Evolutionary conservation across 2,329 filamentous ascomycete genomes (phyloP).

Genomic region (Atkinsonella texensis): DNA sequence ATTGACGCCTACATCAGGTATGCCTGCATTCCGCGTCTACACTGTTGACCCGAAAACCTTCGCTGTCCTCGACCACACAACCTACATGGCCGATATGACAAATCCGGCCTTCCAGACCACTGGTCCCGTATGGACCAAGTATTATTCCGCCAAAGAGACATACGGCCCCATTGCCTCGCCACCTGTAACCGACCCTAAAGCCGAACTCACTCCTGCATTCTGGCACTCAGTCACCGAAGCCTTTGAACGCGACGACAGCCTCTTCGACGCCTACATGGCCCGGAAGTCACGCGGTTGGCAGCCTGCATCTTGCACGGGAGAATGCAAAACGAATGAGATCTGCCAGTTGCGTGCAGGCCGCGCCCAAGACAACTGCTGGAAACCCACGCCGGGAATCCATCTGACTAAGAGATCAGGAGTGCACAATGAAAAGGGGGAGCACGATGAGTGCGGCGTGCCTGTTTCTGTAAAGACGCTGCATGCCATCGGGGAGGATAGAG

Average conservation of each 20-base stretch:
- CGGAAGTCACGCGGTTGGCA: conserved; percentile 36
- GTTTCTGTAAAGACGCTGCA: conserved; percentile 15
- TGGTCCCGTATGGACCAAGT: conserved; percentile 39
- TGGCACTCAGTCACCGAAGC: conserved; percentile 44
- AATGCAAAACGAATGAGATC: conserved; percentile 33
- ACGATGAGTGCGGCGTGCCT: conserved; percentile 20
- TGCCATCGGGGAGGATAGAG: conserved; percentile 14
- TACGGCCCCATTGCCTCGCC: conserved; percentile 36
- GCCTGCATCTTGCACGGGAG: conserved; percentile 26
- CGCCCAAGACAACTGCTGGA: conserved; percentile 38
- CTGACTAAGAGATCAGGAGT: conserved; percentile 17
- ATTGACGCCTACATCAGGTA: conserved; percentile 41
- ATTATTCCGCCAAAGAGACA: conserved; percentile 43
- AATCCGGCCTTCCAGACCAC: conserved; percentile 28
- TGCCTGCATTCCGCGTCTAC: conserved; percentile 47
- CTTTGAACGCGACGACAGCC: conserved; percentile 29
- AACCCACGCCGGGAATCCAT: conserved; percentile 22
- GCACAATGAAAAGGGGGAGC: conserved; percentile 8
- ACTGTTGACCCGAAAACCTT: conserved; percentile 45
- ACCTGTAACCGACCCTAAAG: conserved; percentile 22
- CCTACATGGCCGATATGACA: conserved; percentile 41
- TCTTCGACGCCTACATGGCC: conserved; percentile 34
- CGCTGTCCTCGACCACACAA: conserved; percentile 39
- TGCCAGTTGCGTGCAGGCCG: conserved; percentile 41
- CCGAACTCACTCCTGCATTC: conserved; percentile 42